These are phyloP conservation scores for Castanea crenata DNA, from an alignment of 306 rosid species.

Conservation along the genomic window DNA sequence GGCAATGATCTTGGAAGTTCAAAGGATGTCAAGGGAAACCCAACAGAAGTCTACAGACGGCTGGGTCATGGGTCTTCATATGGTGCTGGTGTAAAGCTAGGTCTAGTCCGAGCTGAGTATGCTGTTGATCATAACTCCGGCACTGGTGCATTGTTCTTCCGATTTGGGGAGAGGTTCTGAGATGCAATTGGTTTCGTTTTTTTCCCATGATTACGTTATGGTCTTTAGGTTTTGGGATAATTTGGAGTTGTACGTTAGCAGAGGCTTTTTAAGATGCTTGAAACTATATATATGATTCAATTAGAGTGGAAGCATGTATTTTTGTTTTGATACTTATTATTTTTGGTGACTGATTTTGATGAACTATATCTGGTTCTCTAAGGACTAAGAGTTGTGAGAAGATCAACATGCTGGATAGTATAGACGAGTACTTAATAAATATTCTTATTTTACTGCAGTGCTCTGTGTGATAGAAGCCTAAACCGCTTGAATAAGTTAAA, in stretches of 20 bases:
- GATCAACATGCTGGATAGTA: too few species aligned
- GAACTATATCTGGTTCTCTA: not conserved
- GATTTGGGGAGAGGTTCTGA: conserved; percentile 95
- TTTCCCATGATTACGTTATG: conserved; percentile 14
- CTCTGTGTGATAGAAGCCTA: too few species aligned
- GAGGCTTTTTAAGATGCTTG: conserved; percentile 23
- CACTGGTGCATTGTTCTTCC: conserved; percentile 87
- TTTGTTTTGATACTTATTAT: not conserved
- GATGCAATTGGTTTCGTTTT: conserved; percentile 19
- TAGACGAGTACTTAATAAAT: too few species aligned
- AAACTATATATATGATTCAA: conserved; percentile 23
- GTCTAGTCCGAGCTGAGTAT: conserved; percentile 87
- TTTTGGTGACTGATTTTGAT: not conserved
- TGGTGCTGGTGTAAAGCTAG: conserved; percentile 84
- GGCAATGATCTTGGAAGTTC: conserved; percentile 95
- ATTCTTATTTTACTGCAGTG: too few species aligned
- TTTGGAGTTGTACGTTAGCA: conserved; percentile 22
- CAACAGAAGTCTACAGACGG: conserved; percentile 89
- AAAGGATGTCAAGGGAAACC: conserved; percentile 88
- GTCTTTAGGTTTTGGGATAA: conserved; percentile 31
- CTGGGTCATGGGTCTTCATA: conserved; percentile 88
- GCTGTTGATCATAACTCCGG: conserved; percentile 94
- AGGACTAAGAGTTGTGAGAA: too few species aligned
- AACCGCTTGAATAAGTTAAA: too few species aligned
- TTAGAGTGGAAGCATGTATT: conserved; percentile 17